Base-by-base conservation (phyloP, 2,329 filamentous ascomycete species). In the Alternaria triticimaculans region DNA sequence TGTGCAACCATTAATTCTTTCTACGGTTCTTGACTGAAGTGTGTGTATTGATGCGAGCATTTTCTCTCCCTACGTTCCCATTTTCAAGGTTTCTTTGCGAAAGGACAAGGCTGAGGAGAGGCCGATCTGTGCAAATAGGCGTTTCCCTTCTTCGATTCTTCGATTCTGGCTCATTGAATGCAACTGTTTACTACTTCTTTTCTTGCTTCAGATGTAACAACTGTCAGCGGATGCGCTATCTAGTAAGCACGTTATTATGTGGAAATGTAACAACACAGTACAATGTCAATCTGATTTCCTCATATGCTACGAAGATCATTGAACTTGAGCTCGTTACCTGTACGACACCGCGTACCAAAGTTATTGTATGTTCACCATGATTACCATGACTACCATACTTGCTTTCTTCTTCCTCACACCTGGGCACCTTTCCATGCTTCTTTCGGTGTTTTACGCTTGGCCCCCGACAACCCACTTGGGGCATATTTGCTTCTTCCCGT, bases 11-110 rank as follows among this genome's bases (percentile, higher is more conserved):
- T 30, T 55, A 60, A 61, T 58, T 11, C 59, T 46, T 21, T 62
- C 60, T 57, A 63, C 64, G 63, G 56, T 63, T 63, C 57, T 65
- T 66, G 69, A 48, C 67, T 66, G 64, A 49, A 28, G 46, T 23
- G 25, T 55, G 55, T 41, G 55, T 58, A 62, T 54, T 58, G 28
- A 53, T 20, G 28, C 28, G 37, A 65, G 58, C 65, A 64, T 48
- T 59, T 65, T 37, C 55, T 33, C 50, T 44, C 28, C 33, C 58
- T 26, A 21, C 18, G 10, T 20, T 3, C 18, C 41, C 18, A 30
- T 30, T 30, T 30, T 30, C 28, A 30, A 30, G 28, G 28, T 30
- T 30, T 12, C 11, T 30, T 30, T 30, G 28, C 28, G 28, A 12
- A 30, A 30, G 28, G 28, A 30, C 25, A 30, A 12, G 28, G 5